Base-by-base conservation (phyloP, 1,284 basidiomycete genomes). In the Vanrija pseudolonga region DNA sequence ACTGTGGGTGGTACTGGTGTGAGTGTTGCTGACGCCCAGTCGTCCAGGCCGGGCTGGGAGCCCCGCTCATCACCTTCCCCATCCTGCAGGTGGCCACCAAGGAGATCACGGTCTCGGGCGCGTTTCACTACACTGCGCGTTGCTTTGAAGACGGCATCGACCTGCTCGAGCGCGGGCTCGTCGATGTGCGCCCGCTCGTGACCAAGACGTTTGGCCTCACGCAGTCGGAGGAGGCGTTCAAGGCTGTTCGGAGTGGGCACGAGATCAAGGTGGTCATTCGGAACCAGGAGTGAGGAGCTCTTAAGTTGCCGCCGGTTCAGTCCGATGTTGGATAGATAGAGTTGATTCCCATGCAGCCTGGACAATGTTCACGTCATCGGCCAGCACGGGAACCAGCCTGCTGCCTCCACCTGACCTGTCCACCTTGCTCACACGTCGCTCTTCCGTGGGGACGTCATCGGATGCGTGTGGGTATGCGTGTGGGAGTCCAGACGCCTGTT, bases 31-130 rank as follows among this genome's bases (percentile, higher is more conserved):
- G 3, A 32, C 18, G 18, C 32, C 14, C 46, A 66, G 65, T 63
- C 32, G 50, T 67, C 23, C 62, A 62, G 44, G 64, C 64, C 6
- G 66, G 66, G 36, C 49, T 67, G 51, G 66, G 62, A 1, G 47
- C 39, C 18, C 57, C 64, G 12, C 41, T 64, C 32, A 56, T 58
- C 9, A 19, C 45, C 8, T 66, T 68, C 59, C 65, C 67, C 3
- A 62, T 56, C 0, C 52, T 69, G 20, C 50, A 62, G 38, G 53
- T 69, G 20, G 56, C 64, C 18, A 47, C 57, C 50, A 91, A 90
- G 76, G 89, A 94, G 74, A 71, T 94, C 22, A 82, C 79, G 55
- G 79, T 90, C 71, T 85, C 85, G 61, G 67, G 67, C 12, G 56
- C 60, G 24, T 43, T 65, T 15, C 61, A 64, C 23, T 73, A 73